These are phyloP conservation scores for Salix brachista DNA, from an alignment of 345 rosid species.

Conservation along the genomic window DNA sequence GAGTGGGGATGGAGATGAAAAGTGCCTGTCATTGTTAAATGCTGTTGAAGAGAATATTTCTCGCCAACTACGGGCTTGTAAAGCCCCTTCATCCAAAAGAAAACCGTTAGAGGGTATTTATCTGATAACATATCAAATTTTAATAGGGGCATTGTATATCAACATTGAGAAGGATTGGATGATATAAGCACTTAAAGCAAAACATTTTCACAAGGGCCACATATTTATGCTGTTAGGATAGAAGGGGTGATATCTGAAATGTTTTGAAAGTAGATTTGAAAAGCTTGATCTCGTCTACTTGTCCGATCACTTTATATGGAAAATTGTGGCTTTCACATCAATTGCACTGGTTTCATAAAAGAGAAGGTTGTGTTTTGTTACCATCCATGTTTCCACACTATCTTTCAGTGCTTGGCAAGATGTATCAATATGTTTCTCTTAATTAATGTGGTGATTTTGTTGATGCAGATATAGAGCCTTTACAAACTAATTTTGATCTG, in stretches of 20 bases:
- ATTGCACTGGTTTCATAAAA: not conserved
- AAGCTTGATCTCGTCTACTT: not conserved
- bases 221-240: not conserved
- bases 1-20: constrained; percentile 69
- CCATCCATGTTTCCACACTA: not conserved
- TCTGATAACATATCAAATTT: not conserved
- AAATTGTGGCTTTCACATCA: not conserved
- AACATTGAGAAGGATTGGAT: not conserved
- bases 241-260: not conserved
- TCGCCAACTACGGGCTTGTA: constrained; percentile 89
- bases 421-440: not conserved
- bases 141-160: not conserved
- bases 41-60: constrained; percentile 86
- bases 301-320: not conserved
- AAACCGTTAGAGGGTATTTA: constrained; percentile 60
- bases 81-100: constrained; percentile 55
- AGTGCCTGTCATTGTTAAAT: constrained; percentile 73
- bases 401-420: not conserved
- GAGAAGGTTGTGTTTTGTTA: not conserved
- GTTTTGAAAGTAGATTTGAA: not conserved
- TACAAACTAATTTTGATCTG: constrained; percentile 56
- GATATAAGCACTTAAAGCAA: not conserved
- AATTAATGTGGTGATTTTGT: constrained; percentile 4
- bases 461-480: constrained; percentile 79
- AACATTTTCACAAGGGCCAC: not conserved